Conservation (phyloP, 768 basidiomycete genomes). For the Tulasnella calospora region DNA sequence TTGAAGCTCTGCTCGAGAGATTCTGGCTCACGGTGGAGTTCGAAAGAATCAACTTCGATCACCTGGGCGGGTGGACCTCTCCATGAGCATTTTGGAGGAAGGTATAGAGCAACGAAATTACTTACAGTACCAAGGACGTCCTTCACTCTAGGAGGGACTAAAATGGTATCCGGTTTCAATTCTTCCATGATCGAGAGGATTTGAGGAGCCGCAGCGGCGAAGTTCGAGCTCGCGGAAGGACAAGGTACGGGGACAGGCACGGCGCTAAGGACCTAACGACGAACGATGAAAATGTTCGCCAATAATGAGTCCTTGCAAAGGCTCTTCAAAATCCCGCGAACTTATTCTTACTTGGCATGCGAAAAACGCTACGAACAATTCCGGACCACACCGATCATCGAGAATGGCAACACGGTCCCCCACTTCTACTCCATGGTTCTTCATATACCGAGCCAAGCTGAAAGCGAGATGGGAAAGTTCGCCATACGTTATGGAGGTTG, state of each 20-base stretch:
- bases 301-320: too few species aligned
- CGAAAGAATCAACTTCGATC: neutral
- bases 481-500: neutral
- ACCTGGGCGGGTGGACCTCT: neutral
- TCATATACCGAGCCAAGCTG: slow-evolving; percentile 10
- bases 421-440: slow-evolving; percentile 16
- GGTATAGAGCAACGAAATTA: neutral
- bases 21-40: neutral
- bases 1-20: slow-evolving; percentile 1
- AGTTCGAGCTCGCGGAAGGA: neutral
- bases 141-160: neutral
- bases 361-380: slow-evolving; percentile 13
- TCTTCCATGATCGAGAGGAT: slow-evolving; percentile 1
- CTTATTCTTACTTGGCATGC: slow-evolving; percentile 4
- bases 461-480: neutral
- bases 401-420: slow-evolving; percentile 14
- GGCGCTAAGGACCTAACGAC: neutral
- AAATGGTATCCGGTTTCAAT: neutral
- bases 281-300: neutral
- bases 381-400: neutral
- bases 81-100: neutral
- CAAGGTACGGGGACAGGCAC: slow-evolving; percentile 14
- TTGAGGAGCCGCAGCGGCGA: neutral
- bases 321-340: too few species aligned
- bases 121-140: neutral